A percentile compares a stretch with the other conserved stretches of the same genome.
Evolutionary conservation across 73 alveolate species (phyloP).

Genomic region (Paramecium sonneborni): DNA sequence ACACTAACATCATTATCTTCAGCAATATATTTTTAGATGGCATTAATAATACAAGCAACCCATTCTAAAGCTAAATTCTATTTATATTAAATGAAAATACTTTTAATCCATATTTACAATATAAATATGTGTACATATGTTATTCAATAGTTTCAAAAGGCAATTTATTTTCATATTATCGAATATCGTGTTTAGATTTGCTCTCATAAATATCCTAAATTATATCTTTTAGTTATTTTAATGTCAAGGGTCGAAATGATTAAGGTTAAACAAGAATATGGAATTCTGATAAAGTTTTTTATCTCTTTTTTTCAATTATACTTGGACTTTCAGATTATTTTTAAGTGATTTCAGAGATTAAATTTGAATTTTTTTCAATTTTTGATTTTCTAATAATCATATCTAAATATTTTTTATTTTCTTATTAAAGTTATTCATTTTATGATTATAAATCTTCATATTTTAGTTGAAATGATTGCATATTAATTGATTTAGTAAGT

Average conservation of each 20-base stretch:
- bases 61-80: constrained; percentile 82
- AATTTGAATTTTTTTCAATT: constrained; percentile 22
- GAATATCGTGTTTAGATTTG: constrained; percentile 80
- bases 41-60: constrained; percentile 88
- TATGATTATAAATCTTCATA: constrained; percentile 64
- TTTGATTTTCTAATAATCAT: constrained; percentile 62
- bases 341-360: not conserved
- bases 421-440: constrained; percentile 59
- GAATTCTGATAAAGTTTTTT: not conserved
- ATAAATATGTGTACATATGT: constrained; percentile 84
- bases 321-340: not conserved
- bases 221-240: constrained; percentile 76
- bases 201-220: constrained; percentile 81
- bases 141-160: constrained; percentile 92
- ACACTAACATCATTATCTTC: constrained; percentile 85
- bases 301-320: not conserved
- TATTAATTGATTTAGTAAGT: not conserved
- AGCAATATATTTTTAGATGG: constrained; percentile 76
- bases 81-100: not conserved
- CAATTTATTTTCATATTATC: constrained; percentile 76
- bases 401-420: constrained; percentile 71
- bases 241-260: constrained; percentile 53
- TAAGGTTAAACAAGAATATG: not conserved
- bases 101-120: constrained; percentile 89
- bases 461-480: constrained; percentile 47